Base-by-base conservation (phyloP, 495 filamentous ascomycete genomes). In the Beverwykella pulmonaria region DNA sequence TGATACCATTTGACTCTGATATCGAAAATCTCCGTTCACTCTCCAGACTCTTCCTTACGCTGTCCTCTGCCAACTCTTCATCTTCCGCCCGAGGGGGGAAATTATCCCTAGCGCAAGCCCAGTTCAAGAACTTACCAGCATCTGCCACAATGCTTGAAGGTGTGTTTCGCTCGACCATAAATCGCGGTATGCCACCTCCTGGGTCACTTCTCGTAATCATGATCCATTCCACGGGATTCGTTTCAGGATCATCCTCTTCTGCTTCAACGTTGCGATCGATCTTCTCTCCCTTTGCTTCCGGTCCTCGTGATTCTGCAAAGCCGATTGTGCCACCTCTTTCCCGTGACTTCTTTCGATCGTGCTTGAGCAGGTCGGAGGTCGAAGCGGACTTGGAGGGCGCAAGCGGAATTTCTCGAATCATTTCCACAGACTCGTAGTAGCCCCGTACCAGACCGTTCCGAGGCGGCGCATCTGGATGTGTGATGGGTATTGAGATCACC, bases 191-290 rank as follows among this genome's bases (percentile, higher is more conserved):
- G 58, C 85, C 94, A 32, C 93, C 94, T 23, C 94, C 93, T 0
- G 93, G 93, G 69, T 97, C 92, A 75, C 89, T 92, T n/a, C 93
- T 81, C 1, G 93, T 97, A 23, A 97, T 86, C 94, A 97, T 97
- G 36, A 96, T 86, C 93, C 93, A 98, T 75, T 97, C 93, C 15
- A 97, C 86, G 0, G 89, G 88, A 59, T 86, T 89, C 32, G 77
- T 72, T 53, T 85, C 84, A 27, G 82, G 74, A 9, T 84, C 81
- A 29, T 83, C 82, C 17, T 74, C 72, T 5, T 81, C 77, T 20
- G 77, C 78, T 12, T 62, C 68, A 0, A 59, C 65, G 20, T 69
- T 15, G 25, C 50, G 53, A 63, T 83, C 79, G 46, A 76, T 59
- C 57, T 67, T 70, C 48, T 80, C 77, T 14, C 76, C 77, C 53